A percentile compares a stretch with the other conserved stretches of the same genome.
These are phyloP conservation scores for Candida nonsorbophila DNA, from an alignment of 805 yeast genomes.

Conservation along the genomic window DNA sequence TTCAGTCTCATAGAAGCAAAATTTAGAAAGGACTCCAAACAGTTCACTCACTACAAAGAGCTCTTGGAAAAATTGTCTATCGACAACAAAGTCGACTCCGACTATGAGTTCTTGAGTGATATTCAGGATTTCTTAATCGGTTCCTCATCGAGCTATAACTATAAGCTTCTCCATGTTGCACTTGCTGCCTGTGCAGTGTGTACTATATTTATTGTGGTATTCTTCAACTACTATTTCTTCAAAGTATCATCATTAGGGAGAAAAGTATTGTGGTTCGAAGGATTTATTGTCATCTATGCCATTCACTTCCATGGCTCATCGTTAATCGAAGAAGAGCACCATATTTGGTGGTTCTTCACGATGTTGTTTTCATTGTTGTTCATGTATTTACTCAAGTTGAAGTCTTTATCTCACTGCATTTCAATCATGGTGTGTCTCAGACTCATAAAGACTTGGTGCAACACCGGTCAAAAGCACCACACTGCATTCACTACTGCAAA, in stretches of 20 bases:
- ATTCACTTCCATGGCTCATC: constrained; percentile 76
- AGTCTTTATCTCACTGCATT: constrained; percentile 7
- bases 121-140: constrained; percentile 50
- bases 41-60: constrained; percentile 1
- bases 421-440: constrained; percentile 38
- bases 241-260: constrained; percentile 5
- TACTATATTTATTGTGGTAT: constrained; percentile 19
- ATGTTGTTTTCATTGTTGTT: constrained; percentile 10
- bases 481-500: constrained; percentile 34
- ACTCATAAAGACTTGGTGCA: constrained; percentile 75
- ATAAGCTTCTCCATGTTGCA: constrained; percentile 37
- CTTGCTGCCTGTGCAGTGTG: constrained; percentile 24
- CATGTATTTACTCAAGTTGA: constrained; percentile 3
- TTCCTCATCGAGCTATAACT: constrained; percentile 70
- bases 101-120: constrained; percentile 29
- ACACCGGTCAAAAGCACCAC: constrained; percentile 80
- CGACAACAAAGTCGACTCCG: constrained; percentile 4
- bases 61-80: too few species aligned
- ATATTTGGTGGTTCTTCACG: constrained; percentile 76
- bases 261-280: constrained; percentile 6
- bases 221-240: constrained; percentile 13
- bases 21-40: not conserved
- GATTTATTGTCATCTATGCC: constrained; percentile 31
- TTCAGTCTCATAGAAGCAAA: constrained; percentile 36
- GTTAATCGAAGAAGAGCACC: constrained; percentile 92